phyloP scores from a whole-genome alignment of 495 filamentous ascomycete genomes.

The Penicillium egyptiacum region DNA sequence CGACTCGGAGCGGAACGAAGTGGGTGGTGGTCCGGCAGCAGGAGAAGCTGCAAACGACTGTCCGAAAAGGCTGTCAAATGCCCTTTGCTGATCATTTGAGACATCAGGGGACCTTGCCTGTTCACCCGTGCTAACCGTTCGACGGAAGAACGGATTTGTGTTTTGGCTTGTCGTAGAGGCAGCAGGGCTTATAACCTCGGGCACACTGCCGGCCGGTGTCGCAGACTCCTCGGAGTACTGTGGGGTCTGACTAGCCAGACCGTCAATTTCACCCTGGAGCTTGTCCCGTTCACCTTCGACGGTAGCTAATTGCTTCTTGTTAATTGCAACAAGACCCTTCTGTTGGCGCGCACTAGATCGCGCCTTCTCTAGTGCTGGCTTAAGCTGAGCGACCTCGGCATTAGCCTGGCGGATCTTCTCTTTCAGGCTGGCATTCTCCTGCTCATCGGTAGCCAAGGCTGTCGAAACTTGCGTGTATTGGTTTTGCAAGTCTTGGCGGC shows the following conservation, averaged over 20 bases:
- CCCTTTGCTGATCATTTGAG: slow-evolving; percentile 57
- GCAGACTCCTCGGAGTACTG: slow-evolving; percentile 38
- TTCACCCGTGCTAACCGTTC: slow-evolving; percentile 62
- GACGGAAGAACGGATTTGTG: slow-evolving; percentile 87
- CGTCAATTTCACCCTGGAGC: slow-evolving; percentile 73
- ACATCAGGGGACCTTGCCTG: slow-evolving; percentile 50
- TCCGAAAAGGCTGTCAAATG: slow-evolving; percentile 90
- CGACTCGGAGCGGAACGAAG: slow-evolving; percentile 67
- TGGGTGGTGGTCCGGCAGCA: slow-evolving; percentile 50
- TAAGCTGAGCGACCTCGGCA: slow-evolving; percentile 74
- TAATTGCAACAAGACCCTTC: slow-evolving; percentile 93
- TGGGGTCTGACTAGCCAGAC: slow-evolving; percentile 57
- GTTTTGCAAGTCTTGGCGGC: slow-evolving; percentile 77
- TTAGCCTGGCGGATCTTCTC: slow-evolving; percentile 83
- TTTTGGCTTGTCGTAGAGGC: slow-evolving; percentile 73
- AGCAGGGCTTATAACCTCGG: slow-evolving; percentile 60
- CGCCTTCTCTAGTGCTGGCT: slow-evolving; percentile 86
- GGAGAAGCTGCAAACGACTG: slow-evolving; percentile 61
- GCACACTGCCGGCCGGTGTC: slow-evolving; percentile 44
- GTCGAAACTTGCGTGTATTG: slow-evolving; percentile 75
- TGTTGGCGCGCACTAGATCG: slow-evolving; percentile 87
- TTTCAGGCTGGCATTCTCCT: slow-evolving; percentile 82
- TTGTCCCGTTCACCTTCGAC: slow-evolving; percentile 85
- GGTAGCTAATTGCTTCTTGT: slow-evolving; percentile 93
- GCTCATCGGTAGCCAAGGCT: slow-evolving; percentile 80